These are phyloP conservation scores for Phytopythium delawarense DNA, from an alignment of 352 stramenopile genomes.

Conservation along the genomic window DNA sequence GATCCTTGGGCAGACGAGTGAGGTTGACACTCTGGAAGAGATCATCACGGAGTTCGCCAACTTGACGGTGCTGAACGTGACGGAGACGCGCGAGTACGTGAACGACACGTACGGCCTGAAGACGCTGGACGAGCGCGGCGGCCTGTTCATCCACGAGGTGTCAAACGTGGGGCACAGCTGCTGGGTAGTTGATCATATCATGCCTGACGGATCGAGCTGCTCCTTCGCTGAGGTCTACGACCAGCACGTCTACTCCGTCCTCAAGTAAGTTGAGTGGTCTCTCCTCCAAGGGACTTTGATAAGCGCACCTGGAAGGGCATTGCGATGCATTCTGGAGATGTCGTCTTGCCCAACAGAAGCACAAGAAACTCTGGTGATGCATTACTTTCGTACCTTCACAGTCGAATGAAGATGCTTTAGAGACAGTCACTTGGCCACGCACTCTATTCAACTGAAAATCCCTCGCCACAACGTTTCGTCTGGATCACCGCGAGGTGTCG, in stretches of 20 bases:
- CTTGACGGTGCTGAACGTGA: conserved; percentile 25
- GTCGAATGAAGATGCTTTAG: too few species aligned
- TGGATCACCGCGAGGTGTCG: too few species aligned
- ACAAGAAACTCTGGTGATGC: too few species aligned
- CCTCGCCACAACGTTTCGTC: too few species aligned
- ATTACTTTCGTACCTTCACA: too few species aligned
- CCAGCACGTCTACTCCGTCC: conserved; percentile 1
- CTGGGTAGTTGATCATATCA: conserved; percentile 12
- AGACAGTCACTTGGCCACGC: too few species aligned
- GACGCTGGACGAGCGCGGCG: conserved; percentile 26
- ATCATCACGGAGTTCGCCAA: conserved; percentile 26
- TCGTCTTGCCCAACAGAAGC: too few species aligned
- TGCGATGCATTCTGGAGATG: too few species aligned
- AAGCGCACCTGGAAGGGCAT: too few species aligned
- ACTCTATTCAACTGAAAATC: too few species aligned
- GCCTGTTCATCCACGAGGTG: conserved; percentile 20
- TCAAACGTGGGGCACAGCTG: conserved; percentile 26
- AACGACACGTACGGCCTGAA: conserved; percentile 31
- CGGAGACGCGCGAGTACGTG: conserved; percentile 26
- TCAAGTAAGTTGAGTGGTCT: neutral
- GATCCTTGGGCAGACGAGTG: neutral
- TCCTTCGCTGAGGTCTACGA: neutral
- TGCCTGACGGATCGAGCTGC: neutral
- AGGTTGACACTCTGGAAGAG: conserved; percentile 7
- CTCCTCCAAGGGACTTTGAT: too few species aligned